Evolutionary conservation across 2,329 filamentous ascomycete species (phyloP).

Genomic region (Fusarium avenaceum): DNA sequence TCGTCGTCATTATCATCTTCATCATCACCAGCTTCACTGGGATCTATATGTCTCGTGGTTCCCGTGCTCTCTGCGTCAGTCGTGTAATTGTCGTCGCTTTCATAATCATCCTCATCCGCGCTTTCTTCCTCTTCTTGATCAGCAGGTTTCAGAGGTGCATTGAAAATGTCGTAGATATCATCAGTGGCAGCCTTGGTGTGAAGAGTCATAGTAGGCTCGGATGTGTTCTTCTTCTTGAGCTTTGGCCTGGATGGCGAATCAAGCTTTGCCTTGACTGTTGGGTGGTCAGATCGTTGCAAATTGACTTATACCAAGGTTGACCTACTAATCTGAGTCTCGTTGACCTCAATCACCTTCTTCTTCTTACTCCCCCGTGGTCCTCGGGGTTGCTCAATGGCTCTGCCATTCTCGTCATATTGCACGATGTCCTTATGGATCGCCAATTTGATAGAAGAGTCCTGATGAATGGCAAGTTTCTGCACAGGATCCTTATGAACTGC

Average conservation of each 20-base stretch:
- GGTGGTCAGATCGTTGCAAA: constrained; percentile 48
- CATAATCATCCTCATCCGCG: constrained; percentile 76
- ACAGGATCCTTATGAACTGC: constrained; percentile 11
- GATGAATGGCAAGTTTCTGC: constrained; percentile 29
- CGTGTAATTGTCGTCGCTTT: constrained; percentile 81
- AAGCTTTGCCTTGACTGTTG: constrained; percentile 88
- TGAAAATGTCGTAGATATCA: constrained; percentile 98
- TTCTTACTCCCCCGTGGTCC: constrained; percentile 69
- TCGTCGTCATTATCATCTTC: constrained; percentile 54
- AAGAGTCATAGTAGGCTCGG: constrained; percentile 97
- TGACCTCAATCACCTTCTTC: constrained; percentile 86
- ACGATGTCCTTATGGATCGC: constrained; percentile 50
- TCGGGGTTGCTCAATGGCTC: constrained; percentile 59
- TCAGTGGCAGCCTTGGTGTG: constrained; percentile 96
- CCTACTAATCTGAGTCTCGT: constrained; percentile 93
- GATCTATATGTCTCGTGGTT: constrained; percentile 76
- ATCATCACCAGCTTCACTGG: constrained; percentile 59
- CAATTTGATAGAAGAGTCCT: constrained; percentile 44
- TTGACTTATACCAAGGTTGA: constrained; percentile 29
- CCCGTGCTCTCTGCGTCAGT: constrained; percentile 87
- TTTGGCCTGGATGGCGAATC: constrained; percentile 91
- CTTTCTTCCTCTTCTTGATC: constrained; percentile 56
- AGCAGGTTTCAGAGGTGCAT: constrained; percentile 71
- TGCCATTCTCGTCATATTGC: constrained; percentile 72
- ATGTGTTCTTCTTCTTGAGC: constrained; percentile 78